Evolutionary conservation across 2,329 filamentous ascomycete genomes (phyloP).

Genomic region (Metarhizium brunneum): DNA sequence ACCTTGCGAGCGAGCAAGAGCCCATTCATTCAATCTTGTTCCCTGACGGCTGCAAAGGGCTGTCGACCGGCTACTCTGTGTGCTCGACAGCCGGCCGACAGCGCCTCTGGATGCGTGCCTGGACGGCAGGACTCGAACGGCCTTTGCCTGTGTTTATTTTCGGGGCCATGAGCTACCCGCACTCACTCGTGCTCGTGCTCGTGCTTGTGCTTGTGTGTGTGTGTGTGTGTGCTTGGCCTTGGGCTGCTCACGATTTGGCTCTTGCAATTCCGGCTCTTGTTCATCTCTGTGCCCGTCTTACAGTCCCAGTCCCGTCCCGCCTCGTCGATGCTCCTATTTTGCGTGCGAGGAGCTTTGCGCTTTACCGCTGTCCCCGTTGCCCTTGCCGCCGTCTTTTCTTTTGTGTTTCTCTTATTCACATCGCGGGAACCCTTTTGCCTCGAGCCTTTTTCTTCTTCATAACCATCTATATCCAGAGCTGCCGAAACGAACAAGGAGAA

Average conservation of each 20-base stretch:
- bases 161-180: neutral
- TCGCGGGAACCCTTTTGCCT: too few relatives aligned
- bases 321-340: neutral
- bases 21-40: neutral
- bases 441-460: neutral
- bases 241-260: too few relatives aligned
- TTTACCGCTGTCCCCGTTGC: neutral
- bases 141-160: neutral
- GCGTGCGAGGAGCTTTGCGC: neutral
- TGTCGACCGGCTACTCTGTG: neutral
- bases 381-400: too few relatives aligned
- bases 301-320: neutral
- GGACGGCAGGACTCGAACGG: neutral
- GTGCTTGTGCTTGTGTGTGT: neutral
- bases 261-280: neutral
- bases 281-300: neutral
- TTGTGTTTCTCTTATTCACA: too few relatives aligned
- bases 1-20: neutral
- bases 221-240: neutral
- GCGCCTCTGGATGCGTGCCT: neutral
- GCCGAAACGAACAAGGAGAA: neutral
- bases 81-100: slow-evolving; percentile 2
- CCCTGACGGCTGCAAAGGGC: slow-evolving; percentile 2
- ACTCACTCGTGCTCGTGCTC: too few relatives aligned
- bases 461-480: neutral